These are phyloP conservation scores for Podaxis sp. DNA, from an alignment of 768 basidiomycete genomes.

Conservation along the genomic window DNA sequence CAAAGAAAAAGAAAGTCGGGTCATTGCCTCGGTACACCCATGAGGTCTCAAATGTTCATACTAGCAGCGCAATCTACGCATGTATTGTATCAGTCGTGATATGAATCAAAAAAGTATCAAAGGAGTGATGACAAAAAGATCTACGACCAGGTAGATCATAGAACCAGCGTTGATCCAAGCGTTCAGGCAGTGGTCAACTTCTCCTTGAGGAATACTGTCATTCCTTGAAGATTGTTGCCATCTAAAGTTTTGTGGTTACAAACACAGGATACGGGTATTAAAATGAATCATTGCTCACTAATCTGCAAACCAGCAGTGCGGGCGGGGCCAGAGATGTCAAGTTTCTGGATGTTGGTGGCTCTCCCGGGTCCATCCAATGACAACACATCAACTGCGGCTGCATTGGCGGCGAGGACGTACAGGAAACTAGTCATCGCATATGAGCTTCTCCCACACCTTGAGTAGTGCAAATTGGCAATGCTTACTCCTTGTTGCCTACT, in stretches of 20 bases:
- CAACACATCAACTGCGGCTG: slow-evolving; percentile 27
- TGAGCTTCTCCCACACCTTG: not conserved
- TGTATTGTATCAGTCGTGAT: too few relatives aligned
- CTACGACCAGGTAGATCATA: not conserved
- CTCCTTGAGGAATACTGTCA: slow-evolving; percentile 31
- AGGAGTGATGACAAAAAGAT: not conserved
- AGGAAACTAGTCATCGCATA: slow-evolving; percentile 24
- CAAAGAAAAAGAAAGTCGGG: not conserved
- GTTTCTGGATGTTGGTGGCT: slow-evolving; percentile 24
- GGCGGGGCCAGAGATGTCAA: slow-evolving; percentile 21
- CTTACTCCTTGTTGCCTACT: slow-evolving; percentile 34
- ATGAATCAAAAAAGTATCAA: not conserved
- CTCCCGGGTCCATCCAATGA: slow-evolving; percentile 28
- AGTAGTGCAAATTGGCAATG: not conserved
- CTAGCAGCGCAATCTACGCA: not conserved
- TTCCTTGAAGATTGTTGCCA: slow-evolving; percentile 35
- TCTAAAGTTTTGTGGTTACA: slow-evolving; percentile 18
- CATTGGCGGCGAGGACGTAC: slow-evolving; percentile 28
- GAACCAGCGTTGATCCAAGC: not conserved
- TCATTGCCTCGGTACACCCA: not conserved
- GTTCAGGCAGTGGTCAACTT: not conserved
- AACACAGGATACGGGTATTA: not conserved
- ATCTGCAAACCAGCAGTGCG: slow-evolving; percentile 29
- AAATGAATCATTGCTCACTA: slow-evolving; percentile 26
- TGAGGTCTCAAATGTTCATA: not conserved